phyloP scores from a whole-genome alignment of 1,284 basidiomycete genomes.

The Puccinia coronata region DNA sequence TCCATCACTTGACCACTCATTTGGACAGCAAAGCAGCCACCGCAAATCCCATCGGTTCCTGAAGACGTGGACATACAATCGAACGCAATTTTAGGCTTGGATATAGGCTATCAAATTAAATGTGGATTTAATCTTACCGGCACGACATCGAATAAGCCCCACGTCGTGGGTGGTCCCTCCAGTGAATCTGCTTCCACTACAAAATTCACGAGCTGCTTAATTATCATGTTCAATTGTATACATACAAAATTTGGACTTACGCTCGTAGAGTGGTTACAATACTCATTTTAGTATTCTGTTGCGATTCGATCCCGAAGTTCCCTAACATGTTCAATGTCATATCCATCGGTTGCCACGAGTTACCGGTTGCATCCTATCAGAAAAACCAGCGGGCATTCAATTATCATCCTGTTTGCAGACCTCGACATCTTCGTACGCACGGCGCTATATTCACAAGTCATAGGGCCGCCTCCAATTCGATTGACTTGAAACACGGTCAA shows the following conservation, averaged over 20 bases:
- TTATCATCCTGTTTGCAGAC: too few relatives aligned
- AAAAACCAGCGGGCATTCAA: too few relatives aligned
- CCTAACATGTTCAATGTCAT: constrained; percentile 43
- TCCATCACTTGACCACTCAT: constrained; percentile 17
- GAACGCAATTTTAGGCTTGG: too few relatives aligned
- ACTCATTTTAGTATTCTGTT: not conserved
- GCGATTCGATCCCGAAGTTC: constrained; percentile 25
- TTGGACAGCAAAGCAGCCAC: constrained; percentile 41
- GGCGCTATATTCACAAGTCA: constrained; percentile 28
- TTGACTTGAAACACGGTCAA: constrained; percentile 42
- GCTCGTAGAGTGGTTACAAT: constrained; percentile 35
- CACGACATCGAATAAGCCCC: constrained; percentile 32
- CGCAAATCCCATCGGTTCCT: constrained; percentile 22
- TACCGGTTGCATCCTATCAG: constrained; percentile 27
- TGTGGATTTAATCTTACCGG: constrained; percentile 25
- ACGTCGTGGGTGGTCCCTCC: constrained; percentile 29
- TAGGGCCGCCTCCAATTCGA: constrained; percentile 35
- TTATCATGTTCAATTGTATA: too few relatives aligned
- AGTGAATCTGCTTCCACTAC: constrained; percentile 35
- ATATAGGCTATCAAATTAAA: too few relatives aligned
- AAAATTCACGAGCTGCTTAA: not conserved
- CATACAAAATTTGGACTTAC: not conserved
- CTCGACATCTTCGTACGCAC: too few relatives aligned
- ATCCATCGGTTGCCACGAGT: constrained; percentile 31
- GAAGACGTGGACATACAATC: too few relatives aligned